phyloP scores from a whole-genome alignment of 1,284 basidiomycete genomes.

The Stygiomarasmius scandens region DNA sequence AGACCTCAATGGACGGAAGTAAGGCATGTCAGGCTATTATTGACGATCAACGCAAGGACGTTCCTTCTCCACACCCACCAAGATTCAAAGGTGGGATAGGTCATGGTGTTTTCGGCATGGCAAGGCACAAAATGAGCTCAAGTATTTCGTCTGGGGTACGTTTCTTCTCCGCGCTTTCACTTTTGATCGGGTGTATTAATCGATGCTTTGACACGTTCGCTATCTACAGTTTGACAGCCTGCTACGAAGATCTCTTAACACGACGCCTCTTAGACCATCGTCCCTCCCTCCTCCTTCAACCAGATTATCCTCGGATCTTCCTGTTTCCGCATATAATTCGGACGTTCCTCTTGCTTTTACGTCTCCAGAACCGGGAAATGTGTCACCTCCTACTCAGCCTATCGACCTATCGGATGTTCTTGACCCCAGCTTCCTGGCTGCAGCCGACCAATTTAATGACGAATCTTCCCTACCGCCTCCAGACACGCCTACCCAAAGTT shows the following conservation, averaged over 20 bases:
- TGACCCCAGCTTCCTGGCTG: conserved; percentile 69
- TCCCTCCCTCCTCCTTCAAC: conserved; percentile 21
- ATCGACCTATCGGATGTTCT: conserved; percentile 78
- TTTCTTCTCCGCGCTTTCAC: conserved; percentile 1
- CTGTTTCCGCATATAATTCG: conserved; percentile 26
- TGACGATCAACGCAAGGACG: conserved; percentile 52
- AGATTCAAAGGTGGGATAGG: conserved; percentile 38
- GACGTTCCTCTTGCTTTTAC: conserved; percentile 28
- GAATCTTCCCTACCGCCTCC: conserved; percentile 14
- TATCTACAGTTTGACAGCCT: conserved; percentile 7
- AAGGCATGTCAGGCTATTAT: conserved; percentile 56
- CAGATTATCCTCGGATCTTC: conserved; percentile 29
- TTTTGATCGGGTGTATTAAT: conserved; percentile 4
- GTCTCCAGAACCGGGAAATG: conserved; percentile 31
- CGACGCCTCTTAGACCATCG: conserved; percentile 11
- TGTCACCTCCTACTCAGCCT: conserved; percentile 43
- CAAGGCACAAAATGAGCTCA: conserved; percentile 20
- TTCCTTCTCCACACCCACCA: conserved; percentile 74
- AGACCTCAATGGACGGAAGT: conserved; percentile 13
- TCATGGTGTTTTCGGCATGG: conserved; percentile 29
- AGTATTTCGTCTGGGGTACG: conserved; percentile 11
- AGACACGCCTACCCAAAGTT: conserved; percentile 15
- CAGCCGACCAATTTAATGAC: conserved; percentile 26
- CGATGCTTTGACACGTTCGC: neutral
- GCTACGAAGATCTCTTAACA: conserved; percentile 7